Evolutionary conservation across 2,329 filamentous ascomycete species (phyloP).

Genomic region (Cladosporium sp.): DNA sequence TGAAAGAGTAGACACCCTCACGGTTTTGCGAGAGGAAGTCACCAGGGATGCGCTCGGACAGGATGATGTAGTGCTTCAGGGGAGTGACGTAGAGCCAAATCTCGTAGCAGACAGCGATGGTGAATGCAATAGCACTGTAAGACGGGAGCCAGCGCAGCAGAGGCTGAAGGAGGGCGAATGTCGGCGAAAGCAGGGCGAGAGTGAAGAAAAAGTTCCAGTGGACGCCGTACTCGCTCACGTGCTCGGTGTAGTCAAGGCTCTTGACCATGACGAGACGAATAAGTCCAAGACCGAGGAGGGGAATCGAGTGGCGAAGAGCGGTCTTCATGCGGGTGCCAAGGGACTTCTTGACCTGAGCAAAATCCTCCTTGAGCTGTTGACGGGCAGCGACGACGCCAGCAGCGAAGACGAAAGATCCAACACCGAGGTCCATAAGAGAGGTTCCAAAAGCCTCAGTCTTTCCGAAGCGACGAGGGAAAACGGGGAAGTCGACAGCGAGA

Average conservation of each 20-base stretch:
- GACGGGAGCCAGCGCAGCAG: slow-evolving; percentile 67
- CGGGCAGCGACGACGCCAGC: slow-evolving; percentile 86
- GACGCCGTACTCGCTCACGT: slow-evolving; percentile 94
- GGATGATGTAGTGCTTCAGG: slow-evolving; percentile 76
- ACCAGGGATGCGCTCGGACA: slow-evolving; percentile 62
- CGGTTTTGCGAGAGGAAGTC: slow-evolving; percentile 84
- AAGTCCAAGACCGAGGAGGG: slow-evolving; percentile 73
- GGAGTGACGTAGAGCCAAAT: slow-evolving; percentile 66
- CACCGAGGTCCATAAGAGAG: slow-evolving; percentile 96
- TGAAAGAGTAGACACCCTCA: slow-evolving; percentile 91
- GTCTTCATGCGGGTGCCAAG: slow-evolving; percentile 57
- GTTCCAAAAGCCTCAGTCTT: slow-evolving; percentile 99
- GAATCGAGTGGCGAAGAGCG: slow-evolving; percentile 75
- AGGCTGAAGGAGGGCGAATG: slow-evolving; percentile 77
- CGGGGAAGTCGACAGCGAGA: slow-evolving; percentile 89
- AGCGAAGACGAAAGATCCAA: slow-evolving; percentile 96
- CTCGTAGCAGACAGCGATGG: slow-evolving; percentile 69
- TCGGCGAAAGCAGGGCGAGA: slow-evolving; percentile 79
- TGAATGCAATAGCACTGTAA: slow-evolving; percentile 68
- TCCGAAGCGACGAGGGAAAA: slow-evolving; percentile 91
- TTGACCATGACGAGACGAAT: slow-evolving; percentile 86
- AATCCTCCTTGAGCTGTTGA: slow-evolving; percentile 64
- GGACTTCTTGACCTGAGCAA: slow-evolving; percentile 39
- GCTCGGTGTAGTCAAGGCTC: slow-evolving; percentile 90
- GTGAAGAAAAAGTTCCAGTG: slow-evolving; percentile 99